Evolutionary conservation across 306 rosid genomes (phyloP), one percentile per base, ranked within the genome.

Genomic region (Ochetophila trinervis): DNA sequence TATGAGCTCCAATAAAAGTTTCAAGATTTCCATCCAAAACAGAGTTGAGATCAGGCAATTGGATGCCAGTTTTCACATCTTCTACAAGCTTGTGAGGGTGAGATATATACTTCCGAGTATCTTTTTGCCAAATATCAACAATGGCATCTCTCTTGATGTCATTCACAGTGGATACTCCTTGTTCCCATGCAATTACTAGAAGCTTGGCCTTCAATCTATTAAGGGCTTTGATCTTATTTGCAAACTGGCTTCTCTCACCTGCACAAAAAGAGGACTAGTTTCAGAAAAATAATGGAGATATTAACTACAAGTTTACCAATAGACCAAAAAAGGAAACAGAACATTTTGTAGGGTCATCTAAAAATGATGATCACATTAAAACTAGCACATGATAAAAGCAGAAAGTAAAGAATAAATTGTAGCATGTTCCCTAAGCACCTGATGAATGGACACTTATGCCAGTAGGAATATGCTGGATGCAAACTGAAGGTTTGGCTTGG

Each of bases 191-290:
- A 62, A 77, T 81, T 68, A 85, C 88, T 24, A 74, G 65, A 60
- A 90, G 92, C 74, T 83, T 90, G 62, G 90, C 95, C 59, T 82
- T 82, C 76, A 90, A 63, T 69, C 97, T 84, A 69, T 87, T 87
- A 18, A 85, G 69, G 51, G 97, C 95, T 78, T 90, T 90, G 59
- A 87, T 90, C 80, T 83, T 76, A 60, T 87, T 85, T 15, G 88
- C 88, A 80, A 90, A 87, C 48, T 60, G 72, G 71, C 84, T 90
- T 74, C 95, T 90, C 71, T 90, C 97, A 67, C 88, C 95, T 87
- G 62, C 81, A 80, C 23, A 69, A 35, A 51, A 50, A 52, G 18
- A 16, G 27, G 51, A 53, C n/a, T n/a, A 17, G 9, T 35, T 55
- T 42, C 44, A 52, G 51, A 57, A 12, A 61, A 9, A 11, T 40